phyloP scores from a whole-genome alignment of 129 eudicot species.

The Centrapalus pauciflorus region DNA sequence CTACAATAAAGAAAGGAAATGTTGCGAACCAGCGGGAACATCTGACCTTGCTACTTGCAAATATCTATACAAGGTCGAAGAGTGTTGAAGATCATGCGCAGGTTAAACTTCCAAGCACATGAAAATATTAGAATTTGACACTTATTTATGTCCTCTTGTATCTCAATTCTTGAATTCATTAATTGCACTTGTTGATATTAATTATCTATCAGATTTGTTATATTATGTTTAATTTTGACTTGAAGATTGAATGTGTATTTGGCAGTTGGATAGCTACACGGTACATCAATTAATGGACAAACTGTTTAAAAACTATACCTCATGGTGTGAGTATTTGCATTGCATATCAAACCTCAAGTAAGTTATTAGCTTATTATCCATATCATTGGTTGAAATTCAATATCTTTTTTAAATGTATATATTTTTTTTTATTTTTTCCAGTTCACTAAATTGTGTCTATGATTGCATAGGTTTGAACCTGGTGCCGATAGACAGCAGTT shows the following conservation, averaged over 20 bases:
- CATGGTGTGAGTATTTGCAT: constrained; percentile 91
- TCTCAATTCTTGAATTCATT: constrained; percentile 2
- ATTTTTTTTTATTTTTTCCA: not conserved
- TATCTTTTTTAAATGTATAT: not conserved
- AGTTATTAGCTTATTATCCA: constrained; percentile 29
- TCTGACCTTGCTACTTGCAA: constrained; percentile 86
- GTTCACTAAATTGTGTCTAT: no score
- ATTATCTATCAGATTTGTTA: constrained; percentile 1
- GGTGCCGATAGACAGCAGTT: constrained; percentile 62
- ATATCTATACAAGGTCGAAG: constrained; percentile 63
- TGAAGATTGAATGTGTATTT: not conserved
- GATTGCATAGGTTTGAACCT: constrained; percentile 45
- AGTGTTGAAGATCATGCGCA: constrained; percentile 37
- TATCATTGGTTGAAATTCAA: not conserved
- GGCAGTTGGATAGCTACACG: constrained; percentile 64
- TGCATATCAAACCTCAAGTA: constrained; percentile 60
- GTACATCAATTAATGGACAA: constrained; percentile 62
- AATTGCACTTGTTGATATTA: not conserved
- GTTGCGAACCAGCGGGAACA: constrained; percentile 99
- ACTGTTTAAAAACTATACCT: constrained; percentile 71
- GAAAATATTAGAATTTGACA: not conserved
- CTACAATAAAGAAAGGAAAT: constrained; percentile 82
- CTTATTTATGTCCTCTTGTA: not conserved
- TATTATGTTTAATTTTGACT: not conserved
- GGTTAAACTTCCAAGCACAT: constrained; percentile 33